phyloP scores from a whole-genome alignment of 441 rosid species.

The Mallotus repandus region DNA sequence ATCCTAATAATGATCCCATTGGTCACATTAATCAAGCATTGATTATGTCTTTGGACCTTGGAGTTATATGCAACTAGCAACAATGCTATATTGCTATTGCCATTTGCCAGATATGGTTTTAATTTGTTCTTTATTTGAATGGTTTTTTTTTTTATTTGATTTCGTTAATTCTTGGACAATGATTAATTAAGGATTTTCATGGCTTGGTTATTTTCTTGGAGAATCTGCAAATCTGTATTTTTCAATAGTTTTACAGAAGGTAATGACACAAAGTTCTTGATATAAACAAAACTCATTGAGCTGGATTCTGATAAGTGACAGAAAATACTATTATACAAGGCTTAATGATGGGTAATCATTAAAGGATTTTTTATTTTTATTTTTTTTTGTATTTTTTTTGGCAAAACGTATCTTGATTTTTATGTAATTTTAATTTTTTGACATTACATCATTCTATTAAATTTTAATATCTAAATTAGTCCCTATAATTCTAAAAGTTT shows the following conservation, averaged over 20 bases:
- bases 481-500: no score
- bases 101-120: background rate
- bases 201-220: background rate
- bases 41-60: slow-evolving; percentile 7
- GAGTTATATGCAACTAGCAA: background rate
- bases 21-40: background rate
- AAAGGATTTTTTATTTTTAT: no score
- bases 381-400: no score
- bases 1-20: no score
- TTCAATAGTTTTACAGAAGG: background rate
- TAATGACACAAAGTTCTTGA: background rate
- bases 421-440: no score
- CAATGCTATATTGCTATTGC: background rate
- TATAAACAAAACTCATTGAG: slow-evolving; percentile 4
- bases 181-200: background rate
- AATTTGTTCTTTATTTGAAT: background rate
- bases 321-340: background rate
- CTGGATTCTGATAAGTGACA: slow-evolving; percentile 11
- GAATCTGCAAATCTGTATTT: background rate
- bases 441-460: no score
- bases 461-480: no score
- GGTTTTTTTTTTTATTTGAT: background rate
- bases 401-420: no score
- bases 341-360: background rate
- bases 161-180: background rate